Evolutionary conservation across 2,329 filamentous ascomycete genomes (phyloP), one percentile per base, ranked within the genome.

Genomic region (Fusarium sp.): DNA sequence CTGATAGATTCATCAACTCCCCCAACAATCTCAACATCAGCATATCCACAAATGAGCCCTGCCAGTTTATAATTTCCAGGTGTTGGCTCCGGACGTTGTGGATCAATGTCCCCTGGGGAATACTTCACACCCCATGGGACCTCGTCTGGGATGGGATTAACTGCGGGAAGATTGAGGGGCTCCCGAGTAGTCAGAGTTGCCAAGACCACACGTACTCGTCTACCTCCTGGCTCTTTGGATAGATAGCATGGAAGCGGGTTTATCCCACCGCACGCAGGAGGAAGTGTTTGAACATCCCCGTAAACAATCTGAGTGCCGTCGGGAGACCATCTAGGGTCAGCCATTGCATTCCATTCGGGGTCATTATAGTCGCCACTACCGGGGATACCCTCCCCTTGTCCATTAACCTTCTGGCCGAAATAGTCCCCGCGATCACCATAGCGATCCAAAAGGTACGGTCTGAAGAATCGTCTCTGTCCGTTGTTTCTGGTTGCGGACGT

Each of bases 341-440:
- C 85, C 22, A 76, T 75, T 7, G 78, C 84, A 65, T 86, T 86
- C 85, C 85, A 86, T 22, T 84, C 78, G 0, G 84, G 81, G 53
- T 86, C 84, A 52, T 84, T 82, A 27, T 83, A 61, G 42, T 74
- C 79, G 1, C 82, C 83, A 25, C 68, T 71, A 27, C 69, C 80
- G 5, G 52, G 47, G 2, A 58, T 20, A 1, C 77, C 78, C 22
- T 79, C 71, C 0, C 79, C 80, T 4, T 64, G 81, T 0, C 71
- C 79, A 41, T 86, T 86, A 58, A 86, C 70, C 63, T 77, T 78
- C 68, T 84, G 83, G 8, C 85, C 84, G 60, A 80, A 84, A 70
- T 86, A 86, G 0, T 74, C 54, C 2, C 78, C 83, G 3, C 84
- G 82, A 68, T 87, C 85, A 7, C 85, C 85, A 35, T 84, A 69